phyloP scores from a whole-genome alignment of 371 early-diverging fungal genomes.

The Apophysomyces sp. region DNA sequence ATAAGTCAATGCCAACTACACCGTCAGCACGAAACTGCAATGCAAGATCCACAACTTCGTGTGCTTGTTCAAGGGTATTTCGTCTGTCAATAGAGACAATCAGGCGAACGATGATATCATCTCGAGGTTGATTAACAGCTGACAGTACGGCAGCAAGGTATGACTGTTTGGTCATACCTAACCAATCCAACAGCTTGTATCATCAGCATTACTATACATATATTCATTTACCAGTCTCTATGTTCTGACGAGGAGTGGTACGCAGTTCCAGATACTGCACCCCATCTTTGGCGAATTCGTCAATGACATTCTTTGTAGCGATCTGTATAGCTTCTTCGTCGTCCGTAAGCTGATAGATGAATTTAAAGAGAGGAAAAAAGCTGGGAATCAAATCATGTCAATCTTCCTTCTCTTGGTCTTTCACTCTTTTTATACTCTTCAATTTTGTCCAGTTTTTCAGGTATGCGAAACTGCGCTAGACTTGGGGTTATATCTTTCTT shows the following conservation, averaged over 20 bases:
- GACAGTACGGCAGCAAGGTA: constrained; percentile 51
- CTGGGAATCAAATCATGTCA: constrained; percentile 14
- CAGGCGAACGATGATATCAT: constrained; percentile 47
- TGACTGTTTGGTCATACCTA: constrained; percentile 54
- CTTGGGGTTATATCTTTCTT: constrained; percentile 44
- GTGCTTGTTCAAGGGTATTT: constrained; percentile 49
- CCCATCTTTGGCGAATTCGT: constrained; percentile 56
- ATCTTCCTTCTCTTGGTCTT: background rate
- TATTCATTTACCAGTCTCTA: constrained; percentile 29
- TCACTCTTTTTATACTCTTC: constrained; percentile 21
- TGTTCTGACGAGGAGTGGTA: constrained; percentile 54
- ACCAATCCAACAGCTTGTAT: background rate
- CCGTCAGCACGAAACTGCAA: constrained; percentile 35
- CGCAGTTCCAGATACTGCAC: constrained; percentile 63
- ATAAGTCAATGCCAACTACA: constrained; percentile 66
- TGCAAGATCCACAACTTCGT: constrained; percentile 59
- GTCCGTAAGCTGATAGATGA: constrained; percentile 59
- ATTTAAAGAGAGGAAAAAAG: constrained; percentile 57
- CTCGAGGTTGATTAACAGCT: constrained; percentile 30
- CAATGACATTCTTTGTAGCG: constrained; percentile 46
- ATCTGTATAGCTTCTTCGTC: constrained; percentile 41
- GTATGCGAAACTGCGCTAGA: constrained; percentile 32
- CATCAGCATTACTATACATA: background rate
- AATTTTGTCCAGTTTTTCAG: constrained; percentile 31
- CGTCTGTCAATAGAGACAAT: constrained; percentile 61